phyloP scores from a whole-genome alignment of 208 protist genomes.

The Trypanosoma melophagium region DNA sequence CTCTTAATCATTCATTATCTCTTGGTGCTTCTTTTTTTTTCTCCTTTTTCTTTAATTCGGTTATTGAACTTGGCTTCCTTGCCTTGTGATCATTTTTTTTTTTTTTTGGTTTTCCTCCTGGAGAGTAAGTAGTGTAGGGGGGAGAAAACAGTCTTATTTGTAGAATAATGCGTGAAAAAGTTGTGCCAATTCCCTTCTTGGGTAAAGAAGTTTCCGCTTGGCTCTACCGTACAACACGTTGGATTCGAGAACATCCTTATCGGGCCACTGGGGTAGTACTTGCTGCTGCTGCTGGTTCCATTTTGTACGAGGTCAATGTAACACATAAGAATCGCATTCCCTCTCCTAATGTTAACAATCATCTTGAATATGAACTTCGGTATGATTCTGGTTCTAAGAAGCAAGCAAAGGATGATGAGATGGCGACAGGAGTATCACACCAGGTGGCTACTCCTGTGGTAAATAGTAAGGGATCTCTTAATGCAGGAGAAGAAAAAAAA shows the following conservation, averaged over 20 bases:
- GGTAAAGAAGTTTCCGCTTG: slow-evolving; percentile 76
- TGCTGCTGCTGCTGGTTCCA: slow-evolving; percentile 42
- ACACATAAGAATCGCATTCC: slow-evolving; percentile 77
- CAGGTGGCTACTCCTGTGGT: slow-evolving; percentile 1
- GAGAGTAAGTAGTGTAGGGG: no score
- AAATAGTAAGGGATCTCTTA: neutral
- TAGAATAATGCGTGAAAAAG: slow-evolving; percentile 71
- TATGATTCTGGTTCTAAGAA: slow-evolving; percentile 32
- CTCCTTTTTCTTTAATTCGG: slow-evolving; percentile 2
- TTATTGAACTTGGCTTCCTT: no score
- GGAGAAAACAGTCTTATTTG: no score
- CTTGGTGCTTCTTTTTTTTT: slow-evolving; percentile 9
- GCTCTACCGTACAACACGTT: slow-evolving; percentile 80
- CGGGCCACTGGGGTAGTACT: slow-evolving; percentile 46
- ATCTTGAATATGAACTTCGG: slow-evolving; percentile 79
- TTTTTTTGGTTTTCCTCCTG: no score
- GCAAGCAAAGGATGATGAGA: neutral
- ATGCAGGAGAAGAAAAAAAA: slow-evolving; percentile 1
- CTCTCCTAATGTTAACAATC: slow-evolving; percentile 83
- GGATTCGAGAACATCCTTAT: slow-evolving; percentile 62
- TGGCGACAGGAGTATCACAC: neutral
- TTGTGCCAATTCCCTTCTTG: slow-evolving; percentile 81
- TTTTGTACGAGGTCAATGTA: slow-evolving; percentile 80
- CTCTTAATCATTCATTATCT: neutral
- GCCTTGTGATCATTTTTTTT: no score